Percentiles rank a stretch among this genome's conserved stretches.
Evolutionary conservation across 805 yeast genomes (phyloP).

Genomic region (Lachancea sp.): DNA sequence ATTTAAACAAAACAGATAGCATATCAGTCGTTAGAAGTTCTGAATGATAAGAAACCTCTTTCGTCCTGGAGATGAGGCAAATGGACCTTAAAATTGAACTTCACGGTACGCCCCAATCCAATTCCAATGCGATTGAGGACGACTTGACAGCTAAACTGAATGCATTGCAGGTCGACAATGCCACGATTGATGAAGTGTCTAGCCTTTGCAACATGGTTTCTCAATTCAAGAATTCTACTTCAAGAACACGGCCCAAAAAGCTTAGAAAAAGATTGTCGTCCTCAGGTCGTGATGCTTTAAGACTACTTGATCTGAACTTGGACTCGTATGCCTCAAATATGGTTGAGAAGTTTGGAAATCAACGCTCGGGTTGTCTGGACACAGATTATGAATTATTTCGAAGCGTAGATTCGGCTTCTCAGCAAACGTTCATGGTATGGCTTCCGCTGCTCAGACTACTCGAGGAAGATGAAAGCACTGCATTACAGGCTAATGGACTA

Average conservation of each 20-base stretch:
- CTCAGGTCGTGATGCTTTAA: not conserved
- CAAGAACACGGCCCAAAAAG: not conserved
- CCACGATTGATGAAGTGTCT: no score
- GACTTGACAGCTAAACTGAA: no score
- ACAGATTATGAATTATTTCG: not conserved
- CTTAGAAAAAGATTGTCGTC: not conserved
- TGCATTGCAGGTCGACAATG: not conserved
- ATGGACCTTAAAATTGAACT: no score
- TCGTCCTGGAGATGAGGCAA: no score
- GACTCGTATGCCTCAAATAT: not conserved
- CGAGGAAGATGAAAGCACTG: not conserved
- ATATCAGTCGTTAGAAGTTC: not conserved
- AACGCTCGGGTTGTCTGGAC: not conserved
- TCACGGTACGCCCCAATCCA: no score
- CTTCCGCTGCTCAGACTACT: not conserved
- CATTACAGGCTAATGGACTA: not conserved
- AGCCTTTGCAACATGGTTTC: no score
- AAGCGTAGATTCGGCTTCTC: not conserved
- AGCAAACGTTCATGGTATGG: not conserved
- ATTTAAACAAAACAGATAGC: not conserved
- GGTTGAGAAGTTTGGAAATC: not conserved
- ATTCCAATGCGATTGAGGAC: no score
- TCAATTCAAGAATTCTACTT: no score
- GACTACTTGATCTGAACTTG: not conserved
- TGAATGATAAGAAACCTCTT: not conserved